Conservation (phyloP, 2,329 filamentous ascomycete genomes). For the Cryphonectria nitschkei region DNA sequence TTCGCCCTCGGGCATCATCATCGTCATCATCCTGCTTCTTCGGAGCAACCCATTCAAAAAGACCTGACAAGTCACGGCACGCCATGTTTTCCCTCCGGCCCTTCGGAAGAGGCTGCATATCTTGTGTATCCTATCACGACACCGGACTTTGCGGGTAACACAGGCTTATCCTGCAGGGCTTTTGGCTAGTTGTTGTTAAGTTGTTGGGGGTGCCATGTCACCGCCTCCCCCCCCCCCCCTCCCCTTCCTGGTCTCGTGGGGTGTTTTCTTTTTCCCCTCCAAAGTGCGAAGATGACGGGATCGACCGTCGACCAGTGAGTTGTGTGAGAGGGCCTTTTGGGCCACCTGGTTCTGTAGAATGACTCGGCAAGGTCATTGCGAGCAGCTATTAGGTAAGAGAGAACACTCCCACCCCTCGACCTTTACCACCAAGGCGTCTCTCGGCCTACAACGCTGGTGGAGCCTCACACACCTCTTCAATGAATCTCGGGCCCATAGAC, state of each 20-base stretch:
- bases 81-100: slow-evolving; percentile 16
- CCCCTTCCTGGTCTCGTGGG: background rate
- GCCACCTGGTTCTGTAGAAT: background rate
- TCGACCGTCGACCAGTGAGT: background rate
- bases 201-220: background rate
- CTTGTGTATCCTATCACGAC: slow-evolving; percentile 25
- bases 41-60: slow-evolving; percentile 8
- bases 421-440: background rate
- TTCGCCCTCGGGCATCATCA: too few relatives aligned
- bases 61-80: slow-evolving; percentile 23
- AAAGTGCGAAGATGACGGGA: background rate
- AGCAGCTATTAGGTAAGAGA: background rate
- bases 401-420: background rate
- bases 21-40: background rate
- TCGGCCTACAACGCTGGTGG: background rate
- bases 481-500: background rate
- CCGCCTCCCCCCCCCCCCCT: background rate
- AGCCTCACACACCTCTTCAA: background rate
- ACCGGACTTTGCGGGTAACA: slow-evolving; percentile 16
- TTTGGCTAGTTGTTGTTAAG: background rate
- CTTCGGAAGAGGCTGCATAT: slow-evolving; percentile 23
- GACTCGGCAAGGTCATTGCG: background rate
- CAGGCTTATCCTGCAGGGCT: slow-evolving; percentile 14
- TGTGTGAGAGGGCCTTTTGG: slow-evolving; percentile 3
- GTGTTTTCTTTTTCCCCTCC: background rate